phyloP scores from a whole-genome alignment of 202 grass and related monocot species.

The Zizania palustris region DNA sequence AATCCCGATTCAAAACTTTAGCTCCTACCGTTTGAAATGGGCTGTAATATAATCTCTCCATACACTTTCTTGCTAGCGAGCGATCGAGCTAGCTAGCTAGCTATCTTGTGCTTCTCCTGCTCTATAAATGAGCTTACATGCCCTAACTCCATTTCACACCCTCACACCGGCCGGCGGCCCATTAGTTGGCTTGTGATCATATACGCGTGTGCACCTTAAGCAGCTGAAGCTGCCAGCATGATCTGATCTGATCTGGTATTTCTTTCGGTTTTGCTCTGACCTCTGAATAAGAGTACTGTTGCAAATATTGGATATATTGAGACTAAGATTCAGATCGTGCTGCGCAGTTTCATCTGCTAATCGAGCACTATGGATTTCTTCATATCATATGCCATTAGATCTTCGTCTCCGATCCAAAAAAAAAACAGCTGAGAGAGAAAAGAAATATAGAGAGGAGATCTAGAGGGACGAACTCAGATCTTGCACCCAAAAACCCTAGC shows the following conservation, averaged over 20 bases:
- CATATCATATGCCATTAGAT: neutral
- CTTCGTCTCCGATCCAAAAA: neutral
- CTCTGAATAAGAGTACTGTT: conserved; percentile 19
- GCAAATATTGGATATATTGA: neutral
- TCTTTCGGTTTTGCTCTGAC: neutral
- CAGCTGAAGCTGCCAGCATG: conserved; percentile 82
- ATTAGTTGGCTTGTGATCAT: neutral
- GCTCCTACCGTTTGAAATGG: conserved; percentile 19
- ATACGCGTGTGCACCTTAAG: conserved; percentile 45
- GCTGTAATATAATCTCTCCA: conserved; percentile 30
- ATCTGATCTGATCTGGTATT: conserved; percentile 50
- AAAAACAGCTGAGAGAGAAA: neutral
- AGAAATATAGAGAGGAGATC: neutral
- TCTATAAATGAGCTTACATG: conserved; percentile 46
- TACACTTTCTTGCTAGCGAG: neutral
- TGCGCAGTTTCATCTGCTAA: conserved; percentile 76
- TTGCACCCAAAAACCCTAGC: neutral
- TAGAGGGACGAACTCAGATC: neutral
- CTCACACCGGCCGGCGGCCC: neutral
- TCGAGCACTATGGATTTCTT: conserved; percentile 31
- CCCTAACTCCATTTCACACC: conserved; percentile 16
- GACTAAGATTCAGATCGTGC: conserved; percentile 68
- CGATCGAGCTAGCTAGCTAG: no score
- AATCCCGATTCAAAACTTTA: conserved; percentile 27
- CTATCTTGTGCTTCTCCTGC: neutral